Conservation (phyloP, 345 rosid genomes). For the Gossypium bickii region DNA sequence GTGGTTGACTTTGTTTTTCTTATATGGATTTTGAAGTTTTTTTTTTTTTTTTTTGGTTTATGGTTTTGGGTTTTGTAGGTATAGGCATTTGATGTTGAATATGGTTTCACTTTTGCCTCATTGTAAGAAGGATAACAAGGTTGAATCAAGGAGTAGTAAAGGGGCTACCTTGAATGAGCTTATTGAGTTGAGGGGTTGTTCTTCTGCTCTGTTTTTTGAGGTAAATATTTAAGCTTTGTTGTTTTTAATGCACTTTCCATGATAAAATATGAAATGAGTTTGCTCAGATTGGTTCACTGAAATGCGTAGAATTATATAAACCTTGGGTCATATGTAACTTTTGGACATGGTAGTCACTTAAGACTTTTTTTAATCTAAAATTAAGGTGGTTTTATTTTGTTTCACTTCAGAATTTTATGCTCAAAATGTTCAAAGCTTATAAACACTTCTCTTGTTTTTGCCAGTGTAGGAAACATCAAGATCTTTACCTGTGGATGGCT, state of each 20-base stretch:
- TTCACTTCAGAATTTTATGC: neutral
- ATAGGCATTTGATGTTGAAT: slow-evolving; percentile 94
- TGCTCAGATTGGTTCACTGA: neutral
- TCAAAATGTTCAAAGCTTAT: neutral
- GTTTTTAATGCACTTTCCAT: neutral
- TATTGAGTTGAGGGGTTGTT: slow-evolving; percentile 77
- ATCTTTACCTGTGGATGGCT: slow-evolving; percentile 91
- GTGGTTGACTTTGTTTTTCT: neutral
- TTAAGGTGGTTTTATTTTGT: neutral
- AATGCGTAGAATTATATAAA: neutral
- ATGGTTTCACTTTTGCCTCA: slow-evolving; percentile 87
- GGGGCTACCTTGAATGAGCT: slow-evolving; percentile 83
- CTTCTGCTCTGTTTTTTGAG: slow-evolving; percentile 90
- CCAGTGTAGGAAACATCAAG: slow-evolving; percentile 96
- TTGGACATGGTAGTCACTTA: neutral
- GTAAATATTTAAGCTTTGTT: slow-evolving; percentile 26
- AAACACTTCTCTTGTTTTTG: neutral
- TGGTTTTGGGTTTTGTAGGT: slow-evolving; percentile 37
- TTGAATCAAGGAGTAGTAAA: slow-evolving; percentile 73
- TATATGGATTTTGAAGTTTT: neutral
- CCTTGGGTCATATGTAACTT: neutral
- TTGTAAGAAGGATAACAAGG: slow-evolving; percentile 92
- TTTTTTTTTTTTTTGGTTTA: neutral
- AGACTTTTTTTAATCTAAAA: neutral
- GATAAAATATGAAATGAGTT: neutral